Evolutionary conservation across 495 filamentous ascomycete genomes (phyloP).

Genomic region (Aspergillus hancockii): DNA sequence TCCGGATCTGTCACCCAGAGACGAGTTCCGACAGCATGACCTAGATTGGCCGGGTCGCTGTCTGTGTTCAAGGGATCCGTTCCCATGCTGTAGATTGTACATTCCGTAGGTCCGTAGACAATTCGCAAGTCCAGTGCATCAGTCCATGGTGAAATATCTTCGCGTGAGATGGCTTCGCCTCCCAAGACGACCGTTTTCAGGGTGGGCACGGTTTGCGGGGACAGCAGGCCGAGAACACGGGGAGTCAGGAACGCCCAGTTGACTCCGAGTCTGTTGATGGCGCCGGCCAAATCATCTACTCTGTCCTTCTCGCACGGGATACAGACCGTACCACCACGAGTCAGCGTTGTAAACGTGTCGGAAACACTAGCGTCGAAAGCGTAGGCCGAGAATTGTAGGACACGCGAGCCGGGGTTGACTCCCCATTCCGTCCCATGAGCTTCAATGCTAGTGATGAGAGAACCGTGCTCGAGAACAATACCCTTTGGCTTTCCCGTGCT

Average conservation of each 20-base stretch:
- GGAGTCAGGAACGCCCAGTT: slow-evolving; percentile 22
- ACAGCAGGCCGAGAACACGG: slow-evolving; percentile 14
- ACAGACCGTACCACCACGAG: slow-evolving; percentile 28
- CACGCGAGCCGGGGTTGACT: slow-evolving; percentile 32
- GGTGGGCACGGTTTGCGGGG: slow-evolving; percentile 14
- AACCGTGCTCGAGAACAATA: slow-evolving; percentile 69
- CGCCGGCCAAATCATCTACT: not conserved
- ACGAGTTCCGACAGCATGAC: slow-evolving; percentile 24
- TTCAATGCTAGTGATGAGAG: slow-evolving; percentile 45
- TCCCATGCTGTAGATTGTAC: slow-evolving; percentile 8
- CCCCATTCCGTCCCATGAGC: slow-evolving; percentile 8
- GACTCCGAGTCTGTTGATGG: slow-evolving; percentile 11
- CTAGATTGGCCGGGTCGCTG: slow-evolving; percentile 32
- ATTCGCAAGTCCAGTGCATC: slow-evolving; percentile 21
- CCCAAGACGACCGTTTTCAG: slow-evolving; percentile 23
- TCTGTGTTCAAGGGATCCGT: not conserved
- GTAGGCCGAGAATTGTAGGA: slow-evolving; percentile 26
- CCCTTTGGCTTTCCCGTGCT: slow-evolving; percentile 81
- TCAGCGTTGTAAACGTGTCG: slow-evolving; percentile 25
- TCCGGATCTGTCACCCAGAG: slow-evolving; percentile 46
- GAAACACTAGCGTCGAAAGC: slow-evolving; percentile 24
- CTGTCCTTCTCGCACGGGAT: slow-evolving; percentile 28
- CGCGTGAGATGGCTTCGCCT: slow-evolving; percentile 20
- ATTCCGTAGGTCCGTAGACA: slow-evolving; percentile 28
- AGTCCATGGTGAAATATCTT: slow-evolving; percentile 40